Evolutionary conservation across 2,329 filamentous ascomycete species (phyloP).

Genomic region (Claviceps maximensis): DNA sequence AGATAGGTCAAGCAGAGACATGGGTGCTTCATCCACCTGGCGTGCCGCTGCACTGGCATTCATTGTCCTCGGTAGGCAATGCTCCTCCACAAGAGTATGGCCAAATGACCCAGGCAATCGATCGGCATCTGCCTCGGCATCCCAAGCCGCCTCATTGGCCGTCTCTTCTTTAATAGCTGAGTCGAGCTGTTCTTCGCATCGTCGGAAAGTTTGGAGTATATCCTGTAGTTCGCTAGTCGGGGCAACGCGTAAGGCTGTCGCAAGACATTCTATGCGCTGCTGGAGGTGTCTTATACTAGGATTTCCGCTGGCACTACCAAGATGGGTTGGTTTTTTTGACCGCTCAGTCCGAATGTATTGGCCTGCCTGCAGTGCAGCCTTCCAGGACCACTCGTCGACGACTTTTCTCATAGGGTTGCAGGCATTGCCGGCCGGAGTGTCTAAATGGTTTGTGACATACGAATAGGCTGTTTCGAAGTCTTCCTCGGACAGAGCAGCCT

Average conservation of each 20-base stretch:
- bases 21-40: conserved; percentile 41
- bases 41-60: conserved; percentile 22
- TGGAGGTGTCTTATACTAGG: conserved; percentile 58
- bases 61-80: conserved; percentile 19
- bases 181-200: conserved; percentile 67
- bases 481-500: conserved; percentile 61
- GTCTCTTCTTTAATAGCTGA: conserved; percentile 52
- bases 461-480: conserved; percentile 82
- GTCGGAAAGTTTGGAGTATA: conserved; percentile 60
- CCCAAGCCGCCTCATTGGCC: conserved; percentile 56
- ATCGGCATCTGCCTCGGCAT: conserved; percentile 47
- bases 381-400: conserved; percentile 61
- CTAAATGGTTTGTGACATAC: conserved; percentile 61
- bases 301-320: conserved; percentile 46
- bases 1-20: conserved; percentile 53
- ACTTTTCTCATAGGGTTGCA: neutral
- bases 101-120: conserved; percentile 44
- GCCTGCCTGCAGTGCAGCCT: conserved; percentile 64
- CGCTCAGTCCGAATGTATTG: conserved; percentile 49
- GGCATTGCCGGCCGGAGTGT: conserved; percentile 12
- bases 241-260: conserved; percentile 60
- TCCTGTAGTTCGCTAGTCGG: conserved; percentile 58
- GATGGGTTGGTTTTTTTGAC: conserved; percentile 43
- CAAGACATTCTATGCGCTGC: conserved; percentile 68
- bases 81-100: conserved; percentile 13